phyloP scores from a whole-genome alignment of 768 basidiomycete genomes.

The Termitomyces sp. region DNA sequence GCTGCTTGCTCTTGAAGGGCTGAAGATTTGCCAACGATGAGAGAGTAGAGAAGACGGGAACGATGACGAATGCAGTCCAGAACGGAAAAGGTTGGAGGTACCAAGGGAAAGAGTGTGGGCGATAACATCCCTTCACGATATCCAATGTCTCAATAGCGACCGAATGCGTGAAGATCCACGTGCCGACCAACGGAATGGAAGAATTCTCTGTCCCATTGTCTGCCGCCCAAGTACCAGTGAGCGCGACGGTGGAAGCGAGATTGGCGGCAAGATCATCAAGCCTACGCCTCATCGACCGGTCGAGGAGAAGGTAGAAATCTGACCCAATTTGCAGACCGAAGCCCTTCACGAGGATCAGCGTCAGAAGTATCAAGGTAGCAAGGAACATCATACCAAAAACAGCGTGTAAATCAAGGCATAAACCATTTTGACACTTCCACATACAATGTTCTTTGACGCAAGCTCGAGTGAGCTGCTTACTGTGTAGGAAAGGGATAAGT shows the following conservation, averaged over 20 bases:
- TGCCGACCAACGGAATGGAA: slow-evolving; percentile 45
- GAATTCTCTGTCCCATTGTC: slow-evolving; percentile 44
- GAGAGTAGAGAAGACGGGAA: slow-evolving; percentile 67
- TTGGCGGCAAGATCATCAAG: slow-evolving; percentile 50
- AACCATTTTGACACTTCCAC: slow-evolving; percentile 83
- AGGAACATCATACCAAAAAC: slow-evolving; percentile 43
- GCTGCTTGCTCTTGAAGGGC: slow-evolving; percentile 63
- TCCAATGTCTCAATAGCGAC: slow-evolving; percentile 39
- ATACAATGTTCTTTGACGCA: slow-evolving; percentile 81
- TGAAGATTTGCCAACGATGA: slow-evolving; percentile 77
- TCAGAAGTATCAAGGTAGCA: neutral
- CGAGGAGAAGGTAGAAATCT: slow-evolving; percentile 72
- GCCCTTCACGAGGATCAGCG: slow-evolving; percentile 33
- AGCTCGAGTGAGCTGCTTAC: slow-evolving; percentile 82
- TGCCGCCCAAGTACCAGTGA: slow-evolving; percentile 65
- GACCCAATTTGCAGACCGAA: slow-evolving; percentile 84
- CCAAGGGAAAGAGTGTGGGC: slow-evolving; percentile 63
- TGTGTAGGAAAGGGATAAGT: slow-evolving; percentile 11
- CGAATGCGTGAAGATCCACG: slow-evolving; percentile 61
- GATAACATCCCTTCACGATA: slow-evolving; percentile 65
- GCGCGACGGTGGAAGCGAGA: slow-evolving; percentile 39
- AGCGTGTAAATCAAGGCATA: slow-evolving; percentile 85
- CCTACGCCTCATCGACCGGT: slow-evolving; percentile 45
- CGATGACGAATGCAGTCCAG: slow-evolving; percentile 73
- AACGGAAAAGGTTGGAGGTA: slow-evolving; percentile 77